phyloP scores from a whole-genome alignment of 495 filamentous ascomycete genomes.

The Penicillium soppii region DNA sequence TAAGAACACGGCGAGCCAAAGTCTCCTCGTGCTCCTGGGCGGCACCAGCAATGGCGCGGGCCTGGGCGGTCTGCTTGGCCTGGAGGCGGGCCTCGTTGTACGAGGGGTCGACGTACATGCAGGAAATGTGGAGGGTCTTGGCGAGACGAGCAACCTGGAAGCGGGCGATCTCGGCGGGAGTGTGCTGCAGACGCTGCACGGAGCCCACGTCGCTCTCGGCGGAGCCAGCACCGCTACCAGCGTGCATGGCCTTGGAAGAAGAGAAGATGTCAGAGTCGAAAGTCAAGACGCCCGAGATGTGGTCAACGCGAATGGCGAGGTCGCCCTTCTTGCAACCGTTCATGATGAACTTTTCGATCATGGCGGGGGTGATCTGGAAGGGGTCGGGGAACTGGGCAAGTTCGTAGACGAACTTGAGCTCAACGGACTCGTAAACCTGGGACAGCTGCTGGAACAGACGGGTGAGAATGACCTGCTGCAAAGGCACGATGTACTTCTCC shows the following conservation, averaged over 20 bases:
- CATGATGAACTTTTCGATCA: constrained; percentile 99
- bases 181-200: constrained; percentile 94
- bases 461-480: constrained; percentile 98
- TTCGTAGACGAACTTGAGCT: constrained; percentile 89
- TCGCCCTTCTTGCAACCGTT: constrained; percentile 99
- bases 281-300: constrained; percentile 88
- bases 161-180: constrained; percentile 95
- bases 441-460: constrained; percentile 98
- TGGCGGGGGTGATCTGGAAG: constrained; percentile 86
- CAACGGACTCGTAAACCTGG: constrained; percentile 97
- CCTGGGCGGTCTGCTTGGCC: constrained; percentile 76
- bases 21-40: constrained; percentile 91
- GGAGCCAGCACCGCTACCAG: constrained; percentile 81
- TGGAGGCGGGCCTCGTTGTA: constrained; percentile 77
- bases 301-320: constrained; percentile 92
- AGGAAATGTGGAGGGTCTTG: constrained; percentile 87
- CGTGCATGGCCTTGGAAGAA: constrained; percentile 87
- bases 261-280: constrained; percentile 99
- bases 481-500: constrained; percentile 90
- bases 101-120: constrained; percentile 88
- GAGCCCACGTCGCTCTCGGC: constrained; percentile 82
- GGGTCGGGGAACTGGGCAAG: constrained; percentile 96
- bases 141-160: constrained; percentile 89
- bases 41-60: constrained; percentile 78
- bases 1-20: constrained; percentile 81